Percentiles rank a stretch among this genome's conserved stretches.
phyloP scores from a whole-genome alignment of 2,329 filamentous ascomycete genomes.

The Fusarium sp. region DNA sequence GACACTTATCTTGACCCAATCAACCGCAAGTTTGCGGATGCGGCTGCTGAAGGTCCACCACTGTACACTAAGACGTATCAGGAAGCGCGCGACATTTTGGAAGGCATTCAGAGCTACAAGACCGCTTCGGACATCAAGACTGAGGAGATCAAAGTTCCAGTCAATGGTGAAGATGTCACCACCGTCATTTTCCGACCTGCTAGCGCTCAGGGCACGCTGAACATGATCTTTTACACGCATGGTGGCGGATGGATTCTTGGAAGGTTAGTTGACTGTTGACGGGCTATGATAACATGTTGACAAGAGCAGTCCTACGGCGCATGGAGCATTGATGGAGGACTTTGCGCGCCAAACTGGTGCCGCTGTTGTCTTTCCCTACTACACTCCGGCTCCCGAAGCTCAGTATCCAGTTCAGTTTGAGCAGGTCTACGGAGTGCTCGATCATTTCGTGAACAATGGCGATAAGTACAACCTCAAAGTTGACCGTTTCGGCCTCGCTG shows the following conservation, averaged over 20 bases:
- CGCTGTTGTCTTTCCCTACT: conserved; percentile 22
- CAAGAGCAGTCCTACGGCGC: not conserved
- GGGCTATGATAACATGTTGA: not conserved
- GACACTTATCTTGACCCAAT: conserved; percentile 15
- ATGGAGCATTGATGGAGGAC: conserved; percentile 25
- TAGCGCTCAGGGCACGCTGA: not conserved
- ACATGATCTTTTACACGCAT: conserved; percentile 28
- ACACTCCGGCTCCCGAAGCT: conserved; percentile 20
- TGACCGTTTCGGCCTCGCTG: conserved; percentile 4
- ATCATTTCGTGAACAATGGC: conserved; percentile 11
- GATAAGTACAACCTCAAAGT: conserved; percentile 3
- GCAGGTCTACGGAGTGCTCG: conserved; percentile 4
- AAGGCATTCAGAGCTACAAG: conserved; percentile 20
- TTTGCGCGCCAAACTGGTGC: conserved; percentile 19
- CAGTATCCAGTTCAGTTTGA: conserved; percentile 26
- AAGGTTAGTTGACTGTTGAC: not conserved
- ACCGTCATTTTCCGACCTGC: conserved; percentile 8
- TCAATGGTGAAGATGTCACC: not conserved
- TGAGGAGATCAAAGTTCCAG: not conserved
- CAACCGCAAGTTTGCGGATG: conserved; percentile 14
- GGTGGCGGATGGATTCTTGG: conserved; percentile 28
- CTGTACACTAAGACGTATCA: conserved; percentile 22
- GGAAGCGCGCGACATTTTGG: conserved; percentile 19
- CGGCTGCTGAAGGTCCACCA: not conserved
- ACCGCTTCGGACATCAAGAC: not conserved